Conservation (phyloP, 768 basidiomycete genomes). For the Macrolepiota fuliginosa region DNA sequence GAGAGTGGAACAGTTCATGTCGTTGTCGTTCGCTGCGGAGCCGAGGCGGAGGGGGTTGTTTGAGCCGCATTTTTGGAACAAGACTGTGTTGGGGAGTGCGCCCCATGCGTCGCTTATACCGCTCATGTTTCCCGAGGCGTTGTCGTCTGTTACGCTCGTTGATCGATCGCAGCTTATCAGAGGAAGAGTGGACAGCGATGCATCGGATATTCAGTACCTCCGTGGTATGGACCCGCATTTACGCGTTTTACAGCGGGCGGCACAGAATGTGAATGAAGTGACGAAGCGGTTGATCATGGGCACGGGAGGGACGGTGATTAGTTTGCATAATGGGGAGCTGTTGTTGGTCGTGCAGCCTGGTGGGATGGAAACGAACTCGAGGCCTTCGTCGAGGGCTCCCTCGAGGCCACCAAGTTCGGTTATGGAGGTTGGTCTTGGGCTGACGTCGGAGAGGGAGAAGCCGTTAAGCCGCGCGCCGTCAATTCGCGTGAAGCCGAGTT, state of each 20-base stretch:
- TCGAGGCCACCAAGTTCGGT: constrained; percentile 73
- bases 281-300: constrained; percentile 38
- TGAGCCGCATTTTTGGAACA: constrained; percentile 75
- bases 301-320: constrained; percentile 66
- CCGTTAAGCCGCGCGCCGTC: constrained; percentile 61
- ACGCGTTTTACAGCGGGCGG: constrained; percentile 29
- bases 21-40: constrained; percentile 72
- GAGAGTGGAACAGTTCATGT: constrained; percentile 77
- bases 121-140: constrained; percentile 71
- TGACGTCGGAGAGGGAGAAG: constrained; percentile 34
- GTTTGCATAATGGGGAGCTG: constrained; percentile 73
- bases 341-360: constrained; percentile 64
- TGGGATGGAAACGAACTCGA: constrained; percentile 46
- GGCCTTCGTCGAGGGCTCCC: constrained; percentile 57
- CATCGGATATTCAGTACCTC: constrained; percentile 59
- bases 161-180: constrained; percentile 65
- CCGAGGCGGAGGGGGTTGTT: constrained; percentile 72
- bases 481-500: constrained; percentile 73
- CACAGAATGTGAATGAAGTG: constrained; percentile 28
- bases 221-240: constrained; percentile 47
- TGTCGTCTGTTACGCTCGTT: constrained; percentile 65
- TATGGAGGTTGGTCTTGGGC: constrained; percentile 29
- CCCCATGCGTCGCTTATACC: constrained; percentile 51
- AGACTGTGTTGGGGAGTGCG: constrained; percentile 24
- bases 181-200: constrained; percentile 68